Conservation (phyloP, 164 flowering plant species). For the Hamamelis virginiana region DNA sequence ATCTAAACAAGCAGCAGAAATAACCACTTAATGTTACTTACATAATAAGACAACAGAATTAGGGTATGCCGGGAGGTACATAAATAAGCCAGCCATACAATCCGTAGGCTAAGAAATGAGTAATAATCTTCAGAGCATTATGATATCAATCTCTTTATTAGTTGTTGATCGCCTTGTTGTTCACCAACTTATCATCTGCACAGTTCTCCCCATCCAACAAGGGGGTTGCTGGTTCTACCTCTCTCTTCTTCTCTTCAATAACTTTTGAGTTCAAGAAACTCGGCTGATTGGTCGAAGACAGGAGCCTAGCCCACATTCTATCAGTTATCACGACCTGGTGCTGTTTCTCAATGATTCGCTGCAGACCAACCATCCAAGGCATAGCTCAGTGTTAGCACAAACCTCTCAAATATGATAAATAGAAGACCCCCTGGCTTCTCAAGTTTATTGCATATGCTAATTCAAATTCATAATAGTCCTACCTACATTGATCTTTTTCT, state of each 20-base stretch:
- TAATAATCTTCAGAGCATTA: not conserved
- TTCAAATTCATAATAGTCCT: not conserved
- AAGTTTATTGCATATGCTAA: no score
- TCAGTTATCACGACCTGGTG: constrained; percentile 85
- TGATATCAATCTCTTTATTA: not conserved
- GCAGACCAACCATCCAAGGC: constrained; percentile 23
- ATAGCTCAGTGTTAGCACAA: not conserved
- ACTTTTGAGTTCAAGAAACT: constrained; percentile 54
- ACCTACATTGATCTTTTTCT: not conserved
- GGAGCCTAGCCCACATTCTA: constrained; percentile 96
- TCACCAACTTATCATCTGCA: not conserved
- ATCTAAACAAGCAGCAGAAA: no score
- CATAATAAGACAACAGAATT: no score
- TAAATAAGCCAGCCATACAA: not conserved
- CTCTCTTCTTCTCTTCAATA: constrained; percentile 33
- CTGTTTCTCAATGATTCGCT: constrained; percentile 71
- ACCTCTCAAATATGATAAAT: not conserved
- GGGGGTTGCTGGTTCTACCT: constrained; percentile 21
- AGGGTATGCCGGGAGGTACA: no score
- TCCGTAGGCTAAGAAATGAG: not conserved
- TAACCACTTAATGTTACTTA: no score
- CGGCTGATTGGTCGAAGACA: constrained; percentile 90
- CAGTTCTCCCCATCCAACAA: constrained; percentile 16
- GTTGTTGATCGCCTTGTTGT: constrained; percentile 10
- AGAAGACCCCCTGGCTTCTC: no score